phyloP scores from a whole-genome alignment of 176 grass and related monocot genomes.

The Triticum timopheevii region DNA sequence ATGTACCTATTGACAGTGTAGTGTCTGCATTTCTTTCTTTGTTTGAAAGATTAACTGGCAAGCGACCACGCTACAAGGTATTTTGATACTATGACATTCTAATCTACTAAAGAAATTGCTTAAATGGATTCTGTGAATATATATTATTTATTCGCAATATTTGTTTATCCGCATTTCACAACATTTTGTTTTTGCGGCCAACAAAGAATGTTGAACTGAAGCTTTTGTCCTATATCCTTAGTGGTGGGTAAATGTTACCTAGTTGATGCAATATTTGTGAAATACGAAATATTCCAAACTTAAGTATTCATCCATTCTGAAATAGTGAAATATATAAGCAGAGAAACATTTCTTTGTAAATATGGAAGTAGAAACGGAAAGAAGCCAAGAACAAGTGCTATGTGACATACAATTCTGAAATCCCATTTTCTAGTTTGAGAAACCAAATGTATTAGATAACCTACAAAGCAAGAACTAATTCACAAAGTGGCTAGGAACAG shows the following conservation, averaged over 20 bases:
- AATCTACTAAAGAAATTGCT: constrained; percentile 14
- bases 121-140: not conserved
- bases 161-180: constrained; percentile 6
- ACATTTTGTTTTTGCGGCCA: not conserved
- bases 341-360: not conserved
- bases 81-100: not conserved
- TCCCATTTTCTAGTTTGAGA: not conserved
- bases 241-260: not conserved
- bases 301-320: not conserved
- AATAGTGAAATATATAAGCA: not conserved
- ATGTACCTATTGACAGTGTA: constrained; percentile 82
- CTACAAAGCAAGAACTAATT: not conserved
- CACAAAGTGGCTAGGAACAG: not conserved
- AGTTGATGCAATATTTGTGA: constrained; percentile 3
- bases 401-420: not conserved
- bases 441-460: not conserved
- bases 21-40: constrained; percentile 87
- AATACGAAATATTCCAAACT: not conserved
- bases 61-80: constrained; percentile 80
- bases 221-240: not conserved
- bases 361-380: not conserved
- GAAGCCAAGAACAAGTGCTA: not conserved
- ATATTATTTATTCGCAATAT: not conserved
- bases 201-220: not conserved
- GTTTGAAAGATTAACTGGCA: constrained; percentile 80